phyloP scores from a whole-genome alignment of 192 early-diverging fungal genomes.

The Podila epigama region DNA sequence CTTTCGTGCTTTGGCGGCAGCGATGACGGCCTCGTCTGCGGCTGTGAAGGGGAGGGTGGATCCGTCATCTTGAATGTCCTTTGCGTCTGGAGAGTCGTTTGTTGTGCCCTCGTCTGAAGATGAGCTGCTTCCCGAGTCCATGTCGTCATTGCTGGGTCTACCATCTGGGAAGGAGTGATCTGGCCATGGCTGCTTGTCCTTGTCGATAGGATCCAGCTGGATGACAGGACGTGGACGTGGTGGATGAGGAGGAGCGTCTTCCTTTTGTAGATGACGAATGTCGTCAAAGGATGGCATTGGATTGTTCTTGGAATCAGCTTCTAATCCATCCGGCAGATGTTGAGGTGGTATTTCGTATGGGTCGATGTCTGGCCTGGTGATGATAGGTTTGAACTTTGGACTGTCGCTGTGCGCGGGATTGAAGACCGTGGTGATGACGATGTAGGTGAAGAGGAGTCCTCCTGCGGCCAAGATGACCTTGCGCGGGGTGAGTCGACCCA shows the following conservation, averaged over 20 bases:
- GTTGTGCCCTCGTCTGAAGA: not conserved
- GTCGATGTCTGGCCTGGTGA: slow-evolving; percentile 14
- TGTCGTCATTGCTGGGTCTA: not conserved
- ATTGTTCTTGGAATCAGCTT: not conserved
- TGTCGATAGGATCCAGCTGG: slow-evolving; percentile 4
- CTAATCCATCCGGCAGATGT: not conserved
- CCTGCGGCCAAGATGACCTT: slow-evolving; percentile 22
- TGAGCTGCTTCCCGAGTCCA: not conserved
- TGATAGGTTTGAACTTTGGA: not conserved
- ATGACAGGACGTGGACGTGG: slow-evolving; percentile 7
- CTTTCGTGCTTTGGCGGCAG: slow-evolving; percentile 5
- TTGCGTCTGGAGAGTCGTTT: not conserved
- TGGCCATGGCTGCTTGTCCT: not conserved
- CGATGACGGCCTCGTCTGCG: slow-evolving; percentile 15
- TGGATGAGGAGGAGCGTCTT: not conserved
- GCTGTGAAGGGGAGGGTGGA: too few species aligned
- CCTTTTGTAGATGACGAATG: not conserved
- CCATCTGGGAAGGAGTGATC: too few species aligned
- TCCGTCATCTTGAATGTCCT: too few species aligned
- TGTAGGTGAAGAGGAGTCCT: slow-evolving; percentile 34
- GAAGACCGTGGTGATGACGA: slow-evolving; percentile 28
- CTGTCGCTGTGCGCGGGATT: not conserved
- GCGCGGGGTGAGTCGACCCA: slow-evolving; percentile 22
- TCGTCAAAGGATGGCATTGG: not conserved
- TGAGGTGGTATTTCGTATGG: slow-evolving; percentile 15